Evolutionary conservation across 352 stramenopile genomes (phyloP).

Genomic region (Phytophthora meadii): DNA sequence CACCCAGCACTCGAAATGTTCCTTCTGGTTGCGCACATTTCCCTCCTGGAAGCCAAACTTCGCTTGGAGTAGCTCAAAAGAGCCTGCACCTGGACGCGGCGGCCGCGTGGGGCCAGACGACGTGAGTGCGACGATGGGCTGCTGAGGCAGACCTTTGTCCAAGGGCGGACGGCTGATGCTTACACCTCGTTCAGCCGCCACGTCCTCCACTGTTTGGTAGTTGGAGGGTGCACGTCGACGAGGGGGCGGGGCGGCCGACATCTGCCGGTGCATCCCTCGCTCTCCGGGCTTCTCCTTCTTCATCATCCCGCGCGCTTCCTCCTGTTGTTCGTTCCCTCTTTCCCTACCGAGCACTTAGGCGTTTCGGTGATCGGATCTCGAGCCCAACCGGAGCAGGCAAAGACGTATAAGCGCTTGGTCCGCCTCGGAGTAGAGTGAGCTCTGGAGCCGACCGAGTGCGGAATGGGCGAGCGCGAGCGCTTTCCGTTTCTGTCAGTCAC

Average conservation of each 20-base stretch:
- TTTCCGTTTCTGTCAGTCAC: conserved; percentile 43
- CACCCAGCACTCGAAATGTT: conserved; percentile 87
- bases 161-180: conserved; percentile 40
- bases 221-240: conserved; percentile 75
- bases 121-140: conserved; percentile 26
- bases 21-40: conserved; percentile 85
- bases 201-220: conserved; percentile 83
- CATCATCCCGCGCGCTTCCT: conserved; percentile 8
- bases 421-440: conserved; percentile 11
- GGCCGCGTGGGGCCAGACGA: conserved; percentile 25
- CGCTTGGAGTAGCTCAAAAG: conserved; percentile 84
- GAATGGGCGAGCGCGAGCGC: conserved; percentile 20
- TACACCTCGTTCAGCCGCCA: conserved; percentile 49
- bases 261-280: conserved; percentile 30
- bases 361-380: conserved; percentile 22
- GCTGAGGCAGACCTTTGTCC: conserved; percentile 17
- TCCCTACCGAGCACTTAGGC: conserved; percentile 3
- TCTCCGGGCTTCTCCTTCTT: conserved; percentile 35
- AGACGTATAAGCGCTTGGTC: conserved; percentile 13
- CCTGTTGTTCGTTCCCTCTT: conserved; percentile 3
- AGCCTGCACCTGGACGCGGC: conserved; percentile 39
- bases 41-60: conserved; percentile 91
- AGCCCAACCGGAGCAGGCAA: not conserved
- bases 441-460: conserved; percentile 14
- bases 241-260: conserved; percentile 27